Evolutionary conservation across 2,329 filamentous ascomycete genomes (phyloP).

Genomic region (Monilinia polystroma): DNA sequence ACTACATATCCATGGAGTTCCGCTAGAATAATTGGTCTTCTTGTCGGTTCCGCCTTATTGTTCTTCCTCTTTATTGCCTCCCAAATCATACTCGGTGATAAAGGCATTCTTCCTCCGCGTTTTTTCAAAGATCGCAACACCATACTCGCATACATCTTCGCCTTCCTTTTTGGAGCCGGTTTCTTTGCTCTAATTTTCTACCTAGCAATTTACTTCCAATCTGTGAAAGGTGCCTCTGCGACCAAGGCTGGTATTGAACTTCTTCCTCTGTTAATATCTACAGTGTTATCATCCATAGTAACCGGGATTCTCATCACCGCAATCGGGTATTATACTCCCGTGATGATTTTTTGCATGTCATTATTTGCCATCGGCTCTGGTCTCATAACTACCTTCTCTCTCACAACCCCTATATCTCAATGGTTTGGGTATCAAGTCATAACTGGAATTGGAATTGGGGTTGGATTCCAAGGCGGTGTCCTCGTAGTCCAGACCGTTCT

Average conservation of each 20-base stretch:
- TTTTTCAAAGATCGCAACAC: constrained; percentile 38
- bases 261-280: constrained; percentile 45
- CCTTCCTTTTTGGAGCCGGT: constrained; percentile 33
- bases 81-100: constrained; percentile 40
- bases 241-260: constrained; percentile 47
- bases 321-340: constrained; percentile 49
- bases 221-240: constrained; percentile 42
- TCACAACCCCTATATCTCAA: constrained; percentile 44
- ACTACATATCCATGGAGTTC: constrained; percentile 42
- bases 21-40: constrained; percentile 40
- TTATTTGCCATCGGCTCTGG: constrained; percentile 45
- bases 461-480: constrained; percentile 34
- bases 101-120: constrained; percentile 43
- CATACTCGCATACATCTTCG: constrained; percentile 27
- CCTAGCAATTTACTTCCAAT: constrained; percentile 41
- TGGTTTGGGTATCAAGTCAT: constrained; percentile 62
- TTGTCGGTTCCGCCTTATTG: constrained; percentile 39
- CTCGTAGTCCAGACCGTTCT: constrained; percentile 51
- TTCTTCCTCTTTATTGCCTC: constrained; percentile 38
- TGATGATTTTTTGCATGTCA: constrained; percentile 44
- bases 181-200: constrained; percentile 40
- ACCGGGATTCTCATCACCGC: constrained; percentile 43
- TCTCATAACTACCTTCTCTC: constrained; percentile 45
- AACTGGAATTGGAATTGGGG: constrained; percentile 32
- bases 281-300: constrained; percentile 45